Percentiles rank a stretch among this genome's conserved stretches.
phyloP scores from a whole-genome alignment of 106 monocot species.

The Cymbidium sinense region DNA sequence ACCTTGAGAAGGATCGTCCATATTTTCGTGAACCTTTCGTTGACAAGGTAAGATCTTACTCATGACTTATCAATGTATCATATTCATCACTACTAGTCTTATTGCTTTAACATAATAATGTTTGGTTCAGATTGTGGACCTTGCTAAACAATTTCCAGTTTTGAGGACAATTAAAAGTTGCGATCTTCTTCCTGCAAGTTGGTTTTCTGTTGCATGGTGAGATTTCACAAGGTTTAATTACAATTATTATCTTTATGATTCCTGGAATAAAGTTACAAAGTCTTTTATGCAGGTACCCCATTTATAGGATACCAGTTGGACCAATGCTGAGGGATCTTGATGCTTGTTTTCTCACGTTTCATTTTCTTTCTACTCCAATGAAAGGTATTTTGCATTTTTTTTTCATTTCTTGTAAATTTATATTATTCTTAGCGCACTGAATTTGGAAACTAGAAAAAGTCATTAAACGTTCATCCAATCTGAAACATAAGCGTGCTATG shows the following conservation, averaged over 20 bases:
- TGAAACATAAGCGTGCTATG: neutral
- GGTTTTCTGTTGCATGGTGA: constrained; percentile 87
- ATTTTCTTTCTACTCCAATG: constrained; percentile 45
- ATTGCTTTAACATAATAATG: neutral
- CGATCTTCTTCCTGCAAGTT: constrained; percentile 61
- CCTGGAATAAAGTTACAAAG: neutral
- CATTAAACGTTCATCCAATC: neutral
- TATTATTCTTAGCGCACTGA: neutral
- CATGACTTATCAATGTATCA: neutral
- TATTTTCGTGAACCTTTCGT: constrained; percentile 62
- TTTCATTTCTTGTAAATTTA: neutral
- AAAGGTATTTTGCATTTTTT: constrained; percentile 27
- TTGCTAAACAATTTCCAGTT: constrained; percentile 42
- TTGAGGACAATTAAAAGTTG: constrained; percentile 57
- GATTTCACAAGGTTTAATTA: constrained; percentile 2
- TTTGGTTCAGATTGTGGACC: constrained; percentile 39
- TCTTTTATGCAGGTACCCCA: constrained; percentile 59
- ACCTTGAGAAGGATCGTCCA: constrained; percentile 52
- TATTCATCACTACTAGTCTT: constrained; percentile 1
- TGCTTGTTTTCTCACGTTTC: constrained; percentile 85
- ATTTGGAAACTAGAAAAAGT: neutral
- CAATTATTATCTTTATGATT: neutral
- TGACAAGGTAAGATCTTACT: constrained; percentile 46
- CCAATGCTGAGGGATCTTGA: constrained; percentile 57
- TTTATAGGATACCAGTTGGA: constrained; percentile 76